Conservation (phyloP, 257 asterid genomes). For the Capsicum rhomboideum region DNA sequence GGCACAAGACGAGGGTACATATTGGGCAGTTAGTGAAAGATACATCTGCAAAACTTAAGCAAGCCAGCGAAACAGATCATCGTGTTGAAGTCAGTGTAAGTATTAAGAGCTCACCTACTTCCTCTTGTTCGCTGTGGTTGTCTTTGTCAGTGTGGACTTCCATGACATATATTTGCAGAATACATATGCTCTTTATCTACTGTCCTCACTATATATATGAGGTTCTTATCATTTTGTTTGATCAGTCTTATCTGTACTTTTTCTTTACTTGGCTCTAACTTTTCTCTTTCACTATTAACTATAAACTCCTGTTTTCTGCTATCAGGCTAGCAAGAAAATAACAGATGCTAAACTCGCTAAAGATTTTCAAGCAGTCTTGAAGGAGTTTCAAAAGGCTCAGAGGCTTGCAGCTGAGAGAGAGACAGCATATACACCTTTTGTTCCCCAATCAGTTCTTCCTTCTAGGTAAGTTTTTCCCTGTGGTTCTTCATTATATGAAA, state of each 20-base stretch:
- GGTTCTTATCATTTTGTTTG: neutral
- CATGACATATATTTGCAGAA: neutral
- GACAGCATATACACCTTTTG: slow-evolving; percentile 70
- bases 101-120: neutral
- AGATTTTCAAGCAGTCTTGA: slow-evolving; percentile 74
- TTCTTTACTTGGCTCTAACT: neutral
- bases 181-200: neutral
- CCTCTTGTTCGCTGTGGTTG: neutral
- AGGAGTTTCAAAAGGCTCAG: slow-evolving; percentile 36
- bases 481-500: neutral
- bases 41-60: slow-evolving; percentile 76
- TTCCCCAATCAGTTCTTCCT: slow-evolving; percentile 44
- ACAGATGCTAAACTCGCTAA: slow-evolving; percentile 6
- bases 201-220: neutral
- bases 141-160: neutral
- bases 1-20: slow-evolving; percentile 84
- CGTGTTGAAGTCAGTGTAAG: slow-evolving; percentile 59
- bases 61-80: slow-evolving; percentile 56
- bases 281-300: neutral
- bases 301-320: neutral
- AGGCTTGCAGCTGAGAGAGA: slow-evolving; percentile 72
- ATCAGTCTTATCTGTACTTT: neutral
- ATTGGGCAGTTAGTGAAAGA: slow-evolving; percentile 79
- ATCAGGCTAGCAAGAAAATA: slow-evolving; percentile 44
- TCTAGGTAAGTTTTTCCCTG: slow-evolving; percentile 41